A percentile compares a stretch with the other conserved stretches of the same genome.
Conservation (phyloP, 192 early-diverging fungal genomes). For the Coemansia sp. region DNA sequence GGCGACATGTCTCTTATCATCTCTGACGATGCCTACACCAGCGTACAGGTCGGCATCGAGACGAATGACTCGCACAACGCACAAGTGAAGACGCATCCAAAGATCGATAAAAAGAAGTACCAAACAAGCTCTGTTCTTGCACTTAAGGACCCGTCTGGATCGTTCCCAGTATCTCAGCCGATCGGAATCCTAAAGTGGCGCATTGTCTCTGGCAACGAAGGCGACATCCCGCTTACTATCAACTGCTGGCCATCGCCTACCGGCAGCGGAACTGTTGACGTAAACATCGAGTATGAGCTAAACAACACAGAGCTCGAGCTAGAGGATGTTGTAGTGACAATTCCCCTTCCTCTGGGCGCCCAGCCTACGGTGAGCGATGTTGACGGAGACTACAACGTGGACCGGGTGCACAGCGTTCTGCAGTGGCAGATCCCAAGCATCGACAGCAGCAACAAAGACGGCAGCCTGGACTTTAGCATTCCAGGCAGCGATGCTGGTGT, state of each 20-base stretch:
- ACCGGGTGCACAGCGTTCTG: slow-evolving; percentile 68
- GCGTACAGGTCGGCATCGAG: slow-evolving; percentile 66
- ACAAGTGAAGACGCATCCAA: slow-evolving; percentile 98
- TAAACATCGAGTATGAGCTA: slow-evolving; percentile 97
- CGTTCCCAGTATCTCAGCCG: slow-evolving; percentile 85
- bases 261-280: slow-evolving; percentile 85
- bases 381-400: slow-evolving; percentile 80
- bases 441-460: slow-evolving; percentile 72
- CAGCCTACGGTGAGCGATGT: slow-evolving; percentile 78
- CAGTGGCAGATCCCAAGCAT: slow-evolving; percentile 84
- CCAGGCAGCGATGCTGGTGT: slow-evolving; percentile 71
- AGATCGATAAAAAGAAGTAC: slow-evolving; percentile 93
- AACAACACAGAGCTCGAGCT: slow-evolving; percentile 76
- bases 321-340: slow-evolving; percentile 82
- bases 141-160: slow-evolving; percentile 76
- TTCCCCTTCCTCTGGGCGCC: slow-evolving; percentile 80
- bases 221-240: slow-evolving; percentile 76
- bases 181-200: slow-evolving; percentile 92
- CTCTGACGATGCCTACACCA: slow-evolving; percentile 64
- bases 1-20: slow-evolving; percentile 86
- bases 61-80: slow-evolving; percentile 65
- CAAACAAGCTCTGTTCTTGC: slow-evolving; percentile 69
- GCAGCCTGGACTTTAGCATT: slow-evolving; percentile 82
- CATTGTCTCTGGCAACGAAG: slow-evolving; percentile 80
- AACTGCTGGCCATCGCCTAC: slow-evolving; percentile 98